Evolutionary conservation across 495 filamentous ascomycete species (phyloP).

Genomic region (Achaetomiella virescens): DNA sequence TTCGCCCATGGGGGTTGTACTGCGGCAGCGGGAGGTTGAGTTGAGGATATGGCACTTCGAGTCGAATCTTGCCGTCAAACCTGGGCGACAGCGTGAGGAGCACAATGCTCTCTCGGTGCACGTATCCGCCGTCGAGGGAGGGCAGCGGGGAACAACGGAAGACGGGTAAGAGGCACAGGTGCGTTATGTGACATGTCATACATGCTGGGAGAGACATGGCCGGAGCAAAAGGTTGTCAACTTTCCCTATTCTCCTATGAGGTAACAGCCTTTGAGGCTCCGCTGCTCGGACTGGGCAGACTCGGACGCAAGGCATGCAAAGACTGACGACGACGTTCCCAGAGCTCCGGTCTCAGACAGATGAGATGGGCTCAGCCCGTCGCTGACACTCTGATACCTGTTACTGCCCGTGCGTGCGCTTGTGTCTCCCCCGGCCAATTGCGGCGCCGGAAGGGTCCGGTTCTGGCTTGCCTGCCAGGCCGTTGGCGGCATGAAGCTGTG

Average conservation of each 20-base stretch:
- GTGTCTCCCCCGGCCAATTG: slow-evolving; percentile 2
- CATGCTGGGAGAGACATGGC: background rate
- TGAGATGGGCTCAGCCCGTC: slow-evolving; percentile 11
- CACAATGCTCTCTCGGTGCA: slow-evolving; percentile 4
- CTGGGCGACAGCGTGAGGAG: background rate
- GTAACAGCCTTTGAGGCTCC: background rate
- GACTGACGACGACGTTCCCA: background rate
- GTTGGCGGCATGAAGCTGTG: background rate
- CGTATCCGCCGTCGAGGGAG: slow-evolving; percentile 5
- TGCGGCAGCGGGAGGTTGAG: background rate
- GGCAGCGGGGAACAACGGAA: background rate
- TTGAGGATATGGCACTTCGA: background rate
- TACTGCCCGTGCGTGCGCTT: slow-evolving; percentile 1
- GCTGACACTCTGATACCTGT: slow-evolving; percentile 13
- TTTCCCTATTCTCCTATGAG: slow-evolving; percentile 1
- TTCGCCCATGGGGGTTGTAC: slow-evolving; percentile 1
- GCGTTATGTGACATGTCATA: slow-evolving; percentile 4
- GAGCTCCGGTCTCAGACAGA: slow-evolving; percentile 10
- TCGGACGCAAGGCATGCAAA: background rate
- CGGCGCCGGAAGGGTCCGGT: background rate
- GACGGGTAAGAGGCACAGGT: background rate
- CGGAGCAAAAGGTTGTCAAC: background rate
- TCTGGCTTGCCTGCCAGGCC: slow-evolving; percentile 1
- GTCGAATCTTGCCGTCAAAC: slow-evolving; percentile 7
- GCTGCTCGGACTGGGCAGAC: background rate